phyloP scores from a whole-genome alignment of 2,329 filamentous ascomycete species.

The Pezicula radicicola region DNA sequence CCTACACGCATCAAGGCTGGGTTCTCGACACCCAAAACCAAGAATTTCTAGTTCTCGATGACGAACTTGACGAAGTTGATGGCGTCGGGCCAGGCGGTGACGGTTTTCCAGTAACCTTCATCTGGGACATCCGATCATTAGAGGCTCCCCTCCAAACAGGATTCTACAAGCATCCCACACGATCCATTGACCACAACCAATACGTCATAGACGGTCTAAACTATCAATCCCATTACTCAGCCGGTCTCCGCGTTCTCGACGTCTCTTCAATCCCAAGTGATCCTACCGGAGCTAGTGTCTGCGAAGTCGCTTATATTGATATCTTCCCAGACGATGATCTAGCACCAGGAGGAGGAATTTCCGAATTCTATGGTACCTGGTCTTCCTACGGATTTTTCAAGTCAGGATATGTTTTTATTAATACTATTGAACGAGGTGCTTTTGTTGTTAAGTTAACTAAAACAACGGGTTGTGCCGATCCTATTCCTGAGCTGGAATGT shows the following conservation, averaged over 20 bases:
- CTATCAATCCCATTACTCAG: slow-evolving; percentile 48
- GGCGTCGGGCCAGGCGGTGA: slow-evolving; percentile 36
- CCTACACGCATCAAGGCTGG: slow-evolving; percentile 49
- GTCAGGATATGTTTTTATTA: slow-evolving; percentile 30
- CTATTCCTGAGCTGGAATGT: slow-evolving; percentile 6
- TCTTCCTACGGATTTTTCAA: slow-evolving; percentile 29
- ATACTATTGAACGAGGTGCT: slow-evolving; percentile 38
- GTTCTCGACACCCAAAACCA: slow-evolving; percentile 33
- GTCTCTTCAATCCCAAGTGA: slow-evolving; percentile 34
- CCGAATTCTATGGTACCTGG: slow-evolving; percentile 40
- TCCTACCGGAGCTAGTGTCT: slow-evolving; percentile 31
- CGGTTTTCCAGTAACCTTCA: slow-evolving; percentile 46
- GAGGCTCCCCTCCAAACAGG: slow-evolving; percentile 38
- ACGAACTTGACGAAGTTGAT: slow-evolving; percentile 49
- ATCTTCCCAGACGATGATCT: slow-evolving; percentile 21
- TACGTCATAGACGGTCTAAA: slow-evolving; percentile 38
- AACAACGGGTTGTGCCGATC: background rate
- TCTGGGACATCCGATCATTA: slow-evolving; percentile 42
- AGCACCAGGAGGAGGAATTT: slow-evolving; percentile 22
- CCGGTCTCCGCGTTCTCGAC: slow-evolving; percentile 35
- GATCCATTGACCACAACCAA: slow-evolving; percentile 44
- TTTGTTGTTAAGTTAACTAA: slow-evolving; percentile 13
- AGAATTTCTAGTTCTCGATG: slow-evolving; percentile 47
- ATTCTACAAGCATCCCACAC: slow-evolving; percentile 34
- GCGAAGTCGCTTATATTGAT: slow-evolving; percentile 38